Evolutionary conservation across 495 filamentous ascomycete genomes (phyloP).

Genomic region (Talaromyces proteolyticus): DNA sequence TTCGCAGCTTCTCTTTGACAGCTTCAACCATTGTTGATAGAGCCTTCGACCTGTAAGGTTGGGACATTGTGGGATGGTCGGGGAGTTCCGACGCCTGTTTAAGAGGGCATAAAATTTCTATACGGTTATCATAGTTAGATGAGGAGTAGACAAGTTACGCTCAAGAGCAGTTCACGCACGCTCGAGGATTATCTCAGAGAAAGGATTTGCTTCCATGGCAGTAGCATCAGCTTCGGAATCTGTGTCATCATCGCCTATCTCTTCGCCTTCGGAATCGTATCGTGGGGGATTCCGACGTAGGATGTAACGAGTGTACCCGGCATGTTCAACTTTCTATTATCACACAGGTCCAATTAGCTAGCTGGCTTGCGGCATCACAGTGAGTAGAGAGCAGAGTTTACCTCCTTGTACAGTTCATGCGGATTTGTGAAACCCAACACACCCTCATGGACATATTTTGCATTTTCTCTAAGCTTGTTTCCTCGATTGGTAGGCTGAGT

Average conservation of each 20-base stretch:
- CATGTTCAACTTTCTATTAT: constrained; percentile 71
- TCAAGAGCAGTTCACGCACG: constrained; percentile 44
- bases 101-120: constrained; percentile 82
- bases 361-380: background rate
- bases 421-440: constrained; percentile 63
- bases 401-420: constrained; percentile 80
- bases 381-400: constrained; percentile 24
- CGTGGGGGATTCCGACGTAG: constrained; percentile 67
- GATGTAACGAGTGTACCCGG: constrained; percentile 77
- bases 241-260: constrained; percentile 70
- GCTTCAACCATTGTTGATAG: constrained; percentile 74
- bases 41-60: constrained; percentile 73
- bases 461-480: constrained; percentile 82
- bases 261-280: constrained; percentile 82
- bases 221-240: constrained; percentile 69
- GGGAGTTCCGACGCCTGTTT: constrained; percentile 82
- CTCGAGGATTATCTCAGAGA: constrained; percentile 74
- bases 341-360: background rate
- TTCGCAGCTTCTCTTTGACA: constrained; percentile 63
- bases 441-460: constrained; percentile 73
- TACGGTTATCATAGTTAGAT: constrained; percentile 8
- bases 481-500: constrained; percentile 79
- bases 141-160: background rate
- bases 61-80: constrained; percentile 74
- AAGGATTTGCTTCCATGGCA: constrained; percentile 75